Conservation (phyloP, 2,329 filamentous ascomycete genomes). For the Pezizomycotina sp. region DNA sequence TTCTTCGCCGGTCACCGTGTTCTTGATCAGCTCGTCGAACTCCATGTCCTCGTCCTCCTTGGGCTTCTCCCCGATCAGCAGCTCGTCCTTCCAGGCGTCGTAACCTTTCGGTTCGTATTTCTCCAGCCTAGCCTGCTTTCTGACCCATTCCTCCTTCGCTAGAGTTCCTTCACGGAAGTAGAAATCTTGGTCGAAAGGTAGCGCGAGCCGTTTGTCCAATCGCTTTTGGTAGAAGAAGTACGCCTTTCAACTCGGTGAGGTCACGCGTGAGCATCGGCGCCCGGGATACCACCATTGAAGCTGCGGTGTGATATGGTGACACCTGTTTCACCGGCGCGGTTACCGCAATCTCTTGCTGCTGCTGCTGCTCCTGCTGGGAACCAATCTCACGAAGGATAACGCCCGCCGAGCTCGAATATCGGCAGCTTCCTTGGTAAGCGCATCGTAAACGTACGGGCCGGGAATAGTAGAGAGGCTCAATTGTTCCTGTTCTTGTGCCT, state of each 20-base stretch:
- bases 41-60: conserved; percentile 48
- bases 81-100: conserved; percentile 79
- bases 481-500: conserved; percentile 6
- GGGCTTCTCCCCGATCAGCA: conserved; percentile 55
- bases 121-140: conserved; percentile 20
- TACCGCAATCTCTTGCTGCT: too few relatives aligned
- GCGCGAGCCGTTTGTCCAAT: conserved; percentile 75
- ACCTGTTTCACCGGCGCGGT: conserved; percentile 22
- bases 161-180: conserved; percentile 89
- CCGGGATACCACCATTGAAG: conserved; percentile 71
- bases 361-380: conserved; percentile 7
- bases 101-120: conserved; percentile 23
- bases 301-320: conserved; percentile 35
- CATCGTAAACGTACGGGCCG: conserved; percentile 1
- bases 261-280: conserved; percentile 72
- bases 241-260: conserved; percentile 65
- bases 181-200: conserved; percentile 78
- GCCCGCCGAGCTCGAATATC: conserved; percentile 1
- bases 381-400: not conserved
- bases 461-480: conserved; percentile 7
- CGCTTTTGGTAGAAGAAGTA: conserved; percentile 97
- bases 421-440: not conserved
- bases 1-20: conserved; percentile 30
- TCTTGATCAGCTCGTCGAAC: conserved; percentile 36
- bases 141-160: conserved; percentile 71